Conservation (phyloP, 257 asterid species). For the Avicennia marina region DNA sequence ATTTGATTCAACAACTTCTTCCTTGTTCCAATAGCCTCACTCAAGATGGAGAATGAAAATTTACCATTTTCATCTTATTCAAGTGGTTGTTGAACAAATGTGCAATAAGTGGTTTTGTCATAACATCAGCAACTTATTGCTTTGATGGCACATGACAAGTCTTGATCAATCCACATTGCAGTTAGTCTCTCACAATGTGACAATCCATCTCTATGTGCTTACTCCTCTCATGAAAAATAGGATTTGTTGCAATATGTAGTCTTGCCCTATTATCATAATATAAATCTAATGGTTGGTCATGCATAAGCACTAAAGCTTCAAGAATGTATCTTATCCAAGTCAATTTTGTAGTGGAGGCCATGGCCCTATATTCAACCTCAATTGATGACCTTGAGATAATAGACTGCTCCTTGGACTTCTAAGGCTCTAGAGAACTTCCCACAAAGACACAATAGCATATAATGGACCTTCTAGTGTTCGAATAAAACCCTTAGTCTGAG, state of each 20-base stretch:
- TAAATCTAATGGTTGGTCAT: fast-evolving
- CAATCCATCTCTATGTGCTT: background rate
- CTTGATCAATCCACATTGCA: background rate
- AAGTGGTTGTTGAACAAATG: too few relatives aligned
- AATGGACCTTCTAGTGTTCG: background rate
- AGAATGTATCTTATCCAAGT: background rate
- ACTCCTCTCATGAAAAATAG: background rate
- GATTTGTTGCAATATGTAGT: background rate
- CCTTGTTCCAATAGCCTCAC: too few relatives aligned
- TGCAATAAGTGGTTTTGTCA: too few relatives aligned
- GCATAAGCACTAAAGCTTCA: background rate
- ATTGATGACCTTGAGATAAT: background rate
- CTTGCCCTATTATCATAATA: background rate
- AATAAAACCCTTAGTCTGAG: too few relatives aligned
- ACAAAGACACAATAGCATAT: background rate
- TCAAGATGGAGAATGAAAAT: too few relatives aligned
- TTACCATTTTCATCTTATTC: too few relatives aligned
- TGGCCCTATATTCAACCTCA: background rate
- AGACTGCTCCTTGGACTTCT: background rate
- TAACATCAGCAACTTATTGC: too few relatives aligned
- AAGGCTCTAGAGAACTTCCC: background rate
- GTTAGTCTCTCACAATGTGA: background rate
- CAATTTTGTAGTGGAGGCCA: background rate
- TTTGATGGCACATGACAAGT: too few relatives aligned
- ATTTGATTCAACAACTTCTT: too few relatives aligned